Base-by-base conservation (phyloP, 441 rosid species). In the Pelargonium myrrhifolium region DNA sequence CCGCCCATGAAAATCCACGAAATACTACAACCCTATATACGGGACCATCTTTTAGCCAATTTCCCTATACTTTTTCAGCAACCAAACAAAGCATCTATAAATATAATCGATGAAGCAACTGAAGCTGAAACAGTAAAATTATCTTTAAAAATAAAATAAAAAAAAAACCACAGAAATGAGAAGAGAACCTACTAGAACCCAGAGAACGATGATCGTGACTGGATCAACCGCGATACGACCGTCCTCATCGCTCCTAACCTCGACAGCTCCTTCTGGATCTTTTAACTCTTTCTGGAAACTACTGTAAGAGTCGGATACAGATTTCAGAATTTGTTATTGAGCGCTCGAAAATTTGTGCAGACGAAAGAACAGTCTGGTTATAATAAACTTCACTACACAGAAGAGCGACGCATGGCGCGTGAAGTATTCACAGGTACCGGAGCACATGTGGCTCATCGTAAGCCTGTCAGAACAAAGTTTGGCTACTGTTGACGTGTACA, bases 181-280 rank as follows among this genome's bases (percentile, higher is more conserved):
- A 22, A 31, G 65, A 51, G 4, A 64, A 76, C 84, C 76, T 79
- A 89, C 97, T 78, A 71, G 43, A 79, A 47, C 64, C 73, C 47
- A 28, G 82, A 9, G n/a, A 81, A 39, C 17, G 89, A 80, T 35
- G 83, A 49, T 69, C 78, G 72, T 35, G 78, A 74, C 60, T 82
- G 78, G 71, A 86, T 79, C 84, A 91, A 81, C 62, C 96, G 89
- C 15, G 87, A 81, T 6, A 79, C 82, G 56, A 83, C 66, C 20
- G 84, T 71, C 70, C 71, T 88, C 89, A 86, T 88, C 71, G 71
- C 63, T 59, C 14, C 63, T 24, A 3, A 22, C 7, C 14, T 2
- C 6, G 2, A 26, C 9, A 22, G 35, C 37, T 59, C 63, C 35
- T 58, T 20, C 63, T 59, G n/a, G n/a, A 7, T 56, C 20, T 56